A percentile compares a stretch with the other conserved stretches of the same genome.
Evolutionary conservation across 106 monocot species (phyloP).

Genomic region (Ottelia alismoides): DNA sequence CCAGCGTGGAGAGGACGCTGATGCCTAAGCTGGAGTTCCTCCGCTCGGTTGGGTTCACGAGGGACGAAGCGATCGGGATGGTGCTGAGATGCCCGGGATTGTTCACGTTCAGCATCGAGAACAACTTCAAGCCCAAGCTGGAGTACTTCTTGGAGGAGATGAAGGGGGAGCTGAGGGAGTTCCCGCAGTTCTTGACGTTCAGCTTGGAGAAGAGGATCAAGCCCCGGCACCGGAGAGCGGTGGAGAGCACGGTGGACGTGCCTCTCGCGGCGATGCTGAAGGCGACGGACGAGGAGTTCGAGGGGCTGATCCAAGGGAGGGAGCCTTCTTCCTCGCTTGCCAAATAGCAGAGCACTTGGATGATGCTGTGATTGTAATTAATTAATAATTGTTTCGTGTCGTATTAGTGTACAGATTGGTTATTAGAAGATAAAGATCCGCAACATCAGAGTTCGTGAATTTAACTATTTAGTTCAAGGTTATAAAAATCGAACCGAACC

Average conservation of each 20-base stretch:
- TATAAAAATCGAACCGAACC: too few species aligned
- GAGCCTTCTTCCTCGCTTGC: too few species aligned
- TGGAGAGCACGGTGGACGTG: slow-evolving; percentile 20
- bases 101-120: slow-evolving; percentile 71
- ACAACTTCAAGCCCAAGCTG: slow-evolving; percentile 59
- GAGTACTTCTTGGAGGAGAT: too few species aligned
- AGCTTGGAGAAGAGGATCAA: slow-evolving; percentile 70
- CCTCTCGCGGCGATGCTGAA: slow-evolving; percentile 44
- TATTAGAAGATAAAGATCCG: too few species aligned
- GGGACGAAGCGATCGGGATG: slow-evolving; percentile 40
- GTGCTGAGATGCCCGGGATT: slow-evolving; percentile 50
- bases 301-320: slow-evolving; percentile 17
- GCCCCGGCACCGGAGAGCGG: slow-evolving; percentile 33
- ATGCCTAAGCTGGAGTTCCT: too few species aligned
- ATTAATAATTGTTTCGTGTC: too few species aligned
- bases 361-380: too few species aligned
- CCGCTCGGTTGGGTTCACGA: slow-evolving; percentile 30
- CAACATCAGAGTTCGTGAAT: too few species aligned
- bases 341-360: too few species aligned
- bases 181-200: slow-evolving; percentile 67
- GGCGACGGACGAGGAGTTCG: slow-evolving; percentile 56
- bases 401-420: too few species aligned
- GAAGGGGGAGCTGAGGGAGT: slow-evolving; percentile 53
- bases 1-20: slow-evolving; percentile 61
- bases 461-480: too few species aligned